Conservation (phyloP, 371 early-diverging fungal species). For the Dinochytrium kinnereticum region DNA sequence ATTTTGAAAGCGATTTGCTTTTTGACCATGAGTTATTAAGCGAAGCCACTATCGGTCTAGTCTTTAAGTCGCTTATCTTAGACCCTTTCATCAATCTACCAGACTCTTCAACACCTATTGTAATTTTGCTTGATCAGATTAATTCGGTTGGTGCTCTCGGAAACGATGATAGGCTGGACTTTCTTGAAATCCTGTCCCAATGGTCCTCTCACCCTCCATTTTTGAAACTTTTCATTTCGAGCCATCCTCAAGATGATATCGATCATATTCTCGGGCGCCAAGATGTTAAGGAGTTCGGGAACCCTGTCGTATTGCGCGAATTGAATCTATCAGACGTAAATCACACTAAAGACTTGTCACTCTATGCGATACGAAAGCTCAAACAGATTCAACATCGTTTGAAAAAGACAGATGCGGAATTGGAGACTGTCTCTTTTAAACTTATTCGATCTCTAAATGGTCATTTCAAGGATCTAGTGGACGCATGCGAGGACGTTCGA, state of each 20-base stretch:
- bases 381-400: not conserved
- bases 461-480: not conserved
- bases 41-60: not conserved
- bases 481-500: not conserved
- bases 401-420: not conserved
- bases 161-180: not conserved
- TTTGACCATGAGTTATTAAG: not conserved
- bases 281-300: not conserved
- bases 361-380: not conserved
- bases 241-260: slow-evolving; percentile 7
- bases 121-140: not conserved
- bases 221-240: not conserved
- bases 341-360: not conserved
- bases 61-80: not conserved
- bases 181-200: not conserved
- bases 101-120: not conserved
- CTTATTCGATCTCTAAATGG: not conserved
- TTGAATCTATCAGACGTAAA: not conserved
- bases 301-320: not conserved
- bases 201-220: not conserved
- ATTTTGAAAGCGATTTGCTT: not conserved
- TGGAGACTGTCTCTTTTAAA: not conserved
- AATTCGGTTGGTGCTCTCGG: not conserved
- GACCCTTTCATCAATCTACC: not conserved
- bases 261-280: not conserved